phyloP scores from a whole-genome alignment of 2,329 filamentous ascomycete genomes.

The Rhinocladiella mackenziei region DNA sequence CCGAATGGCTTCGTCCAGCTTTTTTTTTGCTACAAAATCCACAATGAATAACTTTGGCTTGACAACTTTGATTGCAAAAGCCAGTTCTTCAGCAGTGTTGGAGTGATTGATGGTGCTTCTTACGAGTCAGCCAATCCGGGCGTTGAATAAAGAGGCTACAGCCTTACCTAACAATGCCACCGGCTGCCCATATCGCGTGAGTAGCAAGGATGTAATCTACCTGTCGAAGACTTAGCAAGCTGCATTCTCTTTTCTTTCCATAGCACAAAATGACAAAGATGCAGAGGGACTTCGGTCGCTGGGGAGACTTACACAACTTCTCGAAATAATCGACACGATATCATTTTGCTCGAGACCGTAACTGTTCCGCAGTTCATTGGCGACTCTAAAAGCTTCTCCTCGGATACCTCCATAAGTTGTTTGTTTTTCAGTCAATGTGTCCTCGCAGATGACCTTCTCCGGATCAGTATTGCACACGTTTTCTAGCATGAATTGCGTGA shows the following conservation, averaged over 20 bases:
- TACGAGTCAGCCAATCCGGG: too few relatives aligned
- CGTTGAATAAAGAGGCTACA: not conserved
- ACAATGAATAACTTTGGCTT: conserved; percentile 8
- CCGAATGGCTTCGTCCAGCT: conserved; percentile 2
- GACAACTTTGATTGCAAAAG: conserved; percentile 14
- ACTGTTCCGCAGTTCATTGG: conserved; percentile 3
- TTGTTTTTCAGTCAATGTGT: conserved; percentile 18
- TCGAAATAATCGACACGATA: conserved; percentile 17
- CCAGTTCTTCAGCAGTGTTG: conserved; percentile 11
- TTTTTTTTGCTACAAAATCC: conserved; percentile 1
- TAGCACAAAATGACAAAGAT: too few relatives aligned
- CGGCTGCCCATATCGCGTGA: conserved; percentile 15
- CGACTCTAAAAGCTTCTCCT: conserved; percentile 15
- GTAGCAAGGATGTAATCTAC: conserved; percentile 7
- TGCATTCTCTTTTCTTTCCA: not conserved
- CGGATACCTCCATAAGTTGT: conserved; percentile 16
- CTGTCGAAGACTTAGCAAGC: conserved; percentile 3
- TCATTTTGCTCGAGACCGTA: conserved; percentile 14
- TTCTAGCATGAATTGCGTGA: conserved; percentile 15
- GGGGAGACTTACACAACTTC: conserved; percentile 5
- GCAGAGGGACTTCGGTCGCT: too few relatives aligned
- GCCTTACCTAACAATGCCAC: conserved; percentile 20
- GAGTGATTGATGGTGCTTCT: conserved; percentile 23
- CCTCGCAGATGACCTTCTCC: conserved; percentile 23
- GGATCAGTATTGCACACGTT: conserved; percentile 20